Base-by-base conservation (phyloP, 2,329 filamentous ascomycete genomes). In the Colletotrichum filicis region DNA sequence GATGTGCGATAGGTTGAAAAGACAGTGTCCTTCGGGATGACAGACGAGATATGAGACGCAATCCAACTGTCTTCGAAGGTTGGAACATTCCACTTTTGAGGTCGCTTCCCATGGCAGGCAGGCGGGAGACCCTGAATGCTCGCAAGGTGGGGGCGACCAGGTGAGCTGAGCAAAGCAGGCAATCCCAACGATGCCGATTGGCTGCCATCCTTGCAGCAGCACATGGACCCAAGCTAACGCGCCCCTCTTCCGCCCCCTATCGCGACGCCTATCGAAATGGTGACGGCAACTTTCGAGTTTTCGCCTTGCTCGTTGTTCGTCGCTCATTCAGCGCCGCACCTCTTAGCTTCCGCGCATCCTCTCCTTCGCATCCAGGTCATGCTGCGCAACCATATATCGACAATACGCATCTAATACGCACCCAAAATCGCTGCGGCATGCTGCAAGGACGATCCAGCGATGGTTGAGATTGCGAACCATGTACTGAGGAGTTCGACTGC, bases 401-500 rank as follows among this genome's bases (percentile, higher is more conserved):
- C n/a, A 42, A 57, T 4, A n/a, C 57, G 5, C 9, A 14, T 19
- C 49, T 32, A 53, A 42, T 24, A 9, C 12, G 11, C n/a, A 30
- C 30, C 32, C 12, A 4, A 14, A n/a, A 19, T 28, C n/a, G 16
- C 16, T 42, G n/a, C 55, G 63, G 37, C 26, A 66, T 71, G 64
- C 63, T 37, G 49, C 62, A 22, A 22, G 66, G 37, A 56, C 42
- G 52, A 58, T 28, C 57, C 22, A 60, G 57, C 56, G 42, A 75
- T 75, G 74, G 69, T 73, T 49, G 37, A 66, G 57, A 24, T 73
- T 52, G 69, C 66, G 56, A 46, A 65, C 63, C 83, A 79, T 72
- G 75, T 85, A 76, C 80, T 81, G 79, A 83, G 82, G 79, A 82
- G 82, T 75, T 79, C 84, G 66, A 82, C 83, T 57, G 82, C 85